Base-by-base conservation (phyloP, 2,329 filamentous ascomycete genomes). In the Ophiostoma angusticollis region DNA sequence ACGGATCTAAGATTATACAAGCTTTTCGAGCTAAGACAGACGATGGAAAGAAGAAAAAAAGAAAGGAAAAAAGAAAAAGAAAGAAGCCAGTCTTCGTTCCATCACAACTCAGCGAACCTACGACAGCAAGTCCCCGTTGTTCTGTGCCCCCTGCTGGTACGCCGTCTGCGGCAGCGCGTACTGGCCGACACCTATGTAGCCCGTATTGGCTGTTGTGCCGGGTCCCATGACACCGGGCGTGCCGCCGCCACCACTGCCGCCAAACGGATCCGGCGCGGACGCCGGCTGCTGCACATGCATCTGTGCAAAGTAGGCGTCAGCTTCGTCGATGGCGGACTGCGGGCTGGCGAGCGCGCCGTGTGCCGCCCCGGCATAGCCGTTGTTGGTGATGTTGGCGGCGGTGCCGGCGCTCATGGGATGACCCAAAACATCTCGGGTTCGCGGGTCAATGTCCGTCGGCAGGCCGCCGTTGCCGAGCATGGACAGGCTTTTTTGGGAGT, bases 241-340 rank as follows among this genome's bases (percentile, higher is more conserved):
- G n/a, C n/a, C n/a, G n/a, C 62, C 62, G 33, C 65, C 67, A 17
- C 65, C 67, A 23, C 67, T 69, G 35, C 74, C 75, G 16, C 75
- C 76, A 54, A 79, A 80, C 12, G 73, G 73, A 49, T 79, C 78
- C 32, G 76, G 67, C 40, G 25, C 34, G 32, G 76, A 65, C 40
- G 30, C 29, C 6, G 68, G 65, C 33, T 79, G 74, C 49, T 74
- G 71, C 42, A 86, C 67, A 41, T 71, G 68, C 72, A 87, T 74
- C 13, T 83, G 78, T 13, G 82, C 78, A 59, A 95, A 96, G 60
- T 94, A 95, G 13, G 80, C 76, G 53, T 95, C 89, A 9, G 87
- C 89, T 39, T 91, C 86, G 52, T 71, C 82, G 25, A 93, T 77
- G 1, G 85, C 85, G 17, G 85, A 84, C 19, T 77, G 74, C 4